Base-by-base conservation (phyloP, 805 yeast genomes). In the Myxozyma vanderwaltii region DNA sequence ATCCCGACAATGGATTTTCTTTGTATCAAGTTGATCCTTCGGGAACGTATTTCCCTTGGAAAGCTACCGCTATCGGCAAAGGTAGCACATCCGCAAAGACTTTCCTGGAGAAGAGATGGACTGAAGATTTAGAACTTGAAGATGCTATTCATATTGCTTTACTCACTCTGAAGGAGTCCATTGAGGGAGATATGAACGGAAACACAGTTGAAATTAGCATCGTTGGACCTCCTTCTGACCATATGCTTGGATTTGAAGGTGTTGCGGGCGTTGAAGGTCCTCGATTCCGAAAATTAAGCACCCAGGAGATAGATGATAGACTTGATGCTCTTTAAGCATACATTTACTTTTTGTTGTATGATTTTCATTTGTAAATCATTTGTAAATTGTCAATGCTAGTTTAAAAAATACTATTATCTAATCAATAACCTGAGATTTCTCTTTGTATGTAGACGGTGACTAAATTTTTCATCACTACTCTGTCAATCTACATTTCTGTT, bases 1-100 rank as follows among this genome's bases (percentile, higher is more conserved):
- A 94, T 72, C 90, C 86, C 38, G 79, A 79, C 59, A 53, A 54
- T 35, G 70, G 59, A n/a, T 61, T 64, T 40, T 36, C 59, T 26
- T 79, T 94, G 61, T 94, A 94, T 74, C 99, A 94, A 76, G 96
- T 94, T 49, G 99, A 94, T 76, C 99, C 99, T 3, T 88, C 96
- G 2, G 99, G 99, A 8, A 85, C 97, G 41, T 94, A 87, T 74
- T 94, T 89, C 81, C 98, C 99, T 8, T 94, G 99, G 99, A 94
- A 92, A 76, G 99, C 99, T 39, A 92, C 99, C 2, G 98, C 99
- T 24, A 94, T 94, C 69, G 99, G 99, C 65, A 91, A 91, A 72
- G 96, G 97, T 26, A 86, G 97, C 2, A 84, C 85, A 45, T 89
- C 96, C n/a, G 99, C 98, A 36, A 94, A 95, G 79, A 92, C 98